Percentiles rank a stretch among this genome's conserved stretches.
phyloP scores from a whole-genome alignment of 2,329 filamentous ascomycete genomes.

The Claviceps pusilla region DNA sequence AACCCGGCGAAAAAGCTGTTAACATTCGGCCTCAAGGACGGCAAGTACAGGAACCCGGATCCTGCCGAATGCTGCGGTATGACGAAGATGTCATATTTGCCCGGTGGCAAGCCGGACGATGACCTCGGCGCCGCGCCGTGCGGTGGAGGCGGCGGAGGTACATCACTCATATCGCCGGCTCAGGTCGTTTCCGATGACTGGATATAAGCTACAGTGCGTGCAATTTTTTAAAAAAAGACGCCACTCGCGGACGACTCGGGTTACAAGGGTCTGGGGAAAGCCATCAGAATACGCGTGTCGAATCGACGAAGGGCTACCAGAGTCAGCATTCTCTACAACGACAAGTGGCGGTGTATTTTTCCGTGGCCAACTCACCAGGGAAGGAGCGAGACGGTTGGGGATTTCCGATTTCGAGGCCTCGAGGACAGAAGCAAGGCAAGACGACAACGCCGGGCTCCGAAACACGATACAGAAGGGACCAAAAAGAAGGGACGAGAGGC shows the following conservation, averaged over 20 bases:
- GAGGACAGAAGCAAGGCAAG: slow-evolving; percentile 10
- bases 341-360: neutral
- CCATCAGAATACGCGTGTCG: slow-evolving; percentile 12
- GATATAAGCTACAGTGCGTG: neutral
- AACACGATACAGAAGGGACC: slow-evolving; percentile 9
- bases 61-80: slow-evolving; percentile 85
- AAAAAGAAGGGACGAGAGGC: slow-evolving; percentile 2
- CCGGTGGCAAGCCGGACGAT: slow-evolving; percentile 57
- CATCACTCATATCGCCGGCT: slow-evolving; percentile 25
- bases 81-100: slow-evolving; percentile 95
- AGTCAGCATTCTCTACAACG: slow-evolving; percentile 4
- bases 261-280: slow-evolving; percentile 15
- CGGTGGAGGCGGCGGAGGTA: slow-evolving; percentile 69
- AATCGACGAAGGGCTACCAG: neutral
- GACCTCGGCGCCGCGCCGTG: slow-evolving; percentile 66
- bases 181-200: neutral
- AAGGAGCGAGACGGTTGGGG: neutral
- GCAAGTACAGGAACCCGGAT: slow-evolving; percentile 84
- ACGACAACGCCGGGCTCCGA: slow-evolving; percentile 15
- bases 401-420: neutral
- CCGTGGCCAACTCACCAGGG: slow-evolving; percentile 1
- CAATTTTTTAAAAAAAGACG: neutral
- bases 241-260: slow-evolving; percentile 2
- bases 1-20: slow-evolving; percentile 89
- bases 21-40: slow-evolving; percentile 67